A percentile compares a stretch with the other conserved stretches of the same genome.
Evolutionary conservation across 768 basidiomycete genomes (phyloP).

Genomic region (Galerina marginata): DNA sequence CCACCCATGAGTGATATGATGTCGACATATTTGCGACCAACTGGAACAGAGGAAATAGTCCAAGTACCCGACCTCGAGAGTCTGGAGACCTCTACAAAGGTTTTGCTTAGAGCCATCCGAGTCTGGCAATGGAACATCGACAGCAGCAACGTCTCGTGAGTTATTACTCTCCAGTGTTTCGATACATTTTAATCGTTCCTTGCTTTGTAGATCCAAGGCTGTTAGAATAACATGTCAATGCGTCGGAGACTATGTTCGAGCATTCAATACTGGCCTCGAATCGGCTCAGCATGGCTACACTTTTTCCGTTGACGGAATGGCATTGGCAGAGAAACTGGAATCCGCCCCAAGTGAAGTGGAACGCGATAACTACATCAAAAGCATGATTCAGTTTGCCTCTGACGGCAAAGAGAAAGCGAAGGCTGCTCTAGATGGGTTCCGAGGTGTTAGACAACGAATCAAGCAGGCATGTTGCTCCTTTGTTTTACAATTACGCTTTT

Average conservation of each 20-base stretch:
- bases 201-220: not conserved
- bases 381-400: not conserved
- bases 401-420: not conserved
- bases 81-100: not conserved
- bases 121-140: not conserved
- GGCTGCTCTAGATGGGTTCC: not conserved
- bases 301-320: too few relatives aligned
- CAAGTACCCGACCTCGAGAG: not conserved
- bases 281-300: too few relatives aligned
- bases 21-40: not conserved
- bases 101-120: not conserved
- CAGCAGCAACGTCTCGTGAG: not conserved
- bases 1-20: not conserved
- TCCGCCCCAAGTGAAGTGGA: not conserved
- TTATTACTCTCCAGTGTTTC: not conserved
- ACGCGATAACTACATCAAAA: not conserved
- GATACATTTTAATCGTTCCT: too few relatives aligned
- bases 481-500: not conserved
- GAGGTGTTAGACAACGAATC: not conserved
- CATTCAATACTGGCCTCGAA: too few relatives aligned
- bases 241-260: too few relatives aligned
- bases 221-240: too few relatives aligned
- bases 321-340: not conserved
- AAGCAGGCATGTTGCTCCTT: not conserved
- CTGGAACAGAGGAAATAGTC: not conserved